A percentile compares a stretch with the other conserved stretches of the same genome.
Conservation (phyloP, 1,284 basidiomycete genomes). For the Lentinus polychrous region DNA sequence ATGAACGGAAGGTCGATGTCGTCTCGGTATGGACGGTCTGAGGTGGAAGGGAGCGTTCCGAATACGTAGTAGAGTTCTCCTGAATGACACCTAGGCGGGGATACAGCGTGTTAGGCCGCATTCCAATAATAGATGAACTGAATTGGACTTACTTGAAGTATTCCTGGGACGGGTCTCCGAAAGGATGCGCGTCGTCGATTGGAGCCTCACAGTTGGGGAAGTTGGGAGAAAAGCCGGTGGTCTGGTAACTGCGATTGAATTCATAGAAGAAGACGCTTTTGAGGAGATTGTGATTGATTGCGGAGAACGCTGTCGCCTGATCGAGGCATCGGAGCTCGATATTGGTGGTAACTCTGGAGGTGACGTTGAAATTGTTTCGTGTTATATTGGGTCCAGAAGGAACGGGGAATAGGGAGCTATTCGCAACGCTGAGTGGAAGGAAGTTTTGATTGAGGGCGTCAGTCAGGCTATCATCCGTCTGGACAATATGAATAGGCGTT, state of each 20-base stretch:
- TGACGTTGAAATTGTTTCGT: constrained; percentile 30
- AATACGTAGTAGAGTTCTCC: constrained; percentile 34
- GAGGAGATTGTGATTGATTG: constrained; percentile 27
- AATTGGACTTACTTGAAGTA: constrained; percentile 24
- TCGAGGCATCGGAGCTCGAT: constrained; percentile 33
- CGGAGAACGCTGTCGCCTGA: constrained; percentile 30
- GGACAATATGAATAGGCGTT: not conserved
- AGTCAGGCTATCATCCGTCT: constrained; percentile 19
- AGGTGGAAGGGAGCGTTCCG: constrained; percentile 25
- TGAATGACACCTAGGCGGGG: constrained; percentile 29
- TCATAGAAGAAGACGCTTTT: constrained; percentile 30
- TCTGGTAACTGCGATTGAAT: constrained; percentile 32
- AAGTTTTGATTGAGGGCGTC: constrained; percentile 16
- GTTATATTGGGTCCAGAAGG: constrained; percentile 23
- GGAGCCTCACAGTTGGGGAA: constrained; percentile 31
- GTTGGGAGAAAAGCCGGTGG: constrained; percentile 29
- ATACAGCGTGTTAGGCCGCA: not conserved
- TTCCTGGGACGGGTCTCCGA: constrained; percentile 28
- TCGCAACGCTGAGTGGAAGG: constrained; percentile 17
- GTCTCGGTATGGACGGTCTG: constrained; percentile 29
- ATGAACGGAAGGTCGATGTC: constrained; percentile 30
- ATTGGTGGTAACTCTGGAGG: constrained; percentile 28
- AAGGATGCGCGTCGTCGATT: constrained; percentile 24
- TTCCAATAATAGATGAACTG: not conserved
- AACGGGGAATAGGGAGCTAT: constrained; percentile 26